A percentile compares a stretch with the other conserved stretches of the same genome.
Evolutionary conservation across 177 flowering plant species (phyloP).

Genomic region (Tripterygium wilfordii): DNA sequence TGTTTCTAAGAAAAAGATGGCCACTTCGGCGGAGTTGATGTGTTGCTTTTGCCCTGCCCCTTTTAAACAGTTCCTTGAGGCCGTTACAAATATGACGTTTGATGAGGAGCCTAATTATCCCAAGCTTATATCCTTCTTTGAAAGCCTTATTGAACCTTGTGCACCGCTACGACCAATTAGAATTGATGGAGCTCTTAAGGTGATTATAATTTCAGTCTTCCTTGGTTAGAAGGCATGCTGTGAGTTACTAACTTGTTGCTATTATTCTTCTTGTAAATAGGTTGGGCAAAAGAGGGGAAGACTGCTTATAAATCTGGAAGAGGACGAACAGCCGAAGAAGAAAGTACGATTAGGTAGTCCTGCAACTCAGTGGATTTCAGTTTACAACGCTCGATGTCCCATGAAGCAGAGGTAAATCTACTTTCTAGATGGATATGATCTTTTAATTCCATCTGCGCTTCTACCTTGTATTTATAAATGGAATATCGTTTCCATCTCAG

Average conservation of each 20-base stretch:
- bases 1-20: conserved; percentile 93
- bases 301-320: conserved; percentile 65
- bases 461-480: too few relatives aligned
- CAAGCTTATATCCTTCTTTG: conserved; percentile 72
- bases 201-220: conserved; percentile 10
- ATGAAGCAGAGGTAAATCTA: conserved; percentile 87
- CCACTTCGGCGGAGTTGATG: conserved; percentile 78
- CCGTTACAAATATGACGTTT: conserved; percentile 81
- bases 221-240: not conserved
- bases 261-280: conserved; percentile 18
- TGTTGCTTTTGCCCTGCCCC: conserved; percentile 88
- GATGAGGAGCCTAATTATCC: conserved; percentile 95
- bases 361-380: conserved; percentile 94
- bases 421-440: not conserved
- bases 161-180: conserved; percentile 57
- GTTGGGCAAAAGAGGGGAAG: conserved; percentile 91
- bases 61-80: conserved; percentile 77
- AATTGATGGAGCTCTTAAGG: conserved; percentile 89
- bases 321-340: conserved; percentile 87
- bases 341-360: conserved; percentile 92
- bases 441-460: not conserved
- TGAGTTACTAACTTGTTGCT: not conserved
- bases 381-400: conserved; percentile 85
- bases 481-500: too few relatives aligned
- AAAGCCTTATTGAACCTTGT: conserved; percentile 61